A percentile compares a stretch with the other conserved stretches of the same genome.
phyloP scores from a whole-genome alignment of 1,284 basidiomycete species.

The Pterulicium gracile region DNA sequence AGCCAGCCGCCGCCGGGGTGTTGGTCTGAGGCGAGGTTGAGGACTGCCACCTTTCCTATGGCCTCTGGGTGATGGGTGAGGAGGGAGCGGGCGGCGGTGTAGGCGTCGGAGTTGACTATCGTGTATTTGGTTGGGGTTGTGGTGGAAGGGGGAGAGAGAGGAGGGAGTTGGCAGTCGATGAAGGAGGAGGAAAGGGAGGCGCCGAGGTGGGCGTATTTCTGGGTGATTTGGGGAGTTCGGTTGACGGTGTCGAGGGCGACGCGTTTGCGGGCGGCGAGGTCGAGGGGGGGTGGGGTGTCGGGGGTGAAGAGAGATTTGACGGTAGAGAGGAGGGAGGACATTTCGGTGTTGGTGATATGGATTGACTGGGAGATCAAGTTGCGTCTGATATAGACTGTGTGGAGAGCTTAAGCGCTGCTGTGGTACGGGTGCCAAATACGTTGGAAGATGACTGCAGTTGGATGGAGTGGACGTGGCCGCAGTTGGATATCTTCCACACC shows the following conservation, averaged over 20 bases:
- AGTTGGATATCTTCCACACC: no score
- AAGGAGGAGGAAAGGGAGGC: neutral
- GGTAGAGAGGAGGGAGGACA: no score
- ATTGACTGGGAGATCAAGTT: no score
- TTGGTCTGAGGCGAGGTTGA: conserved; percentile 17
- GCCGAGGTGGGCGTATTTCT: neutral
- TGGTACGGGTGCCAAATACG: no score
- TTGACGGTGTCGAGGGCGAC: neutral
- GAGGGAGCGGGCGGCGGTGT: neutral
- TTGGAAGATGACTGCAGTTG: no score
- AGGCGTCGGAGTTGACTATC: conserved; percentile 3
- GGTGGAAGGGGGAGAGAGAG: neutral
- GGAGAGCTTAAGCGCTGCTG: no score
- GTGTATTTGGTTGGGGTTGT: neutral
- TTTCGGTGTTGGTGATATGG: no score
- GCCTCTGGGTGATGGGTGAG: neutral
- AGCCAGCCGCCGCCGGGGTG: conserved; percentile 16
- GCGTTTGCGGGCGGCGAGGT: neutral
- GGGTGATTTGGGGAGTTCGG: neutral
- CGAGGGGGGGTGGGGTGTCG: neutral
- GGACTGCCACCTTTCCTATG: conserved; percentile 13
- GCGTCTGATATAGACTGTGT: no score
- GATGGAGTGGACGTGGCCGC: no score
- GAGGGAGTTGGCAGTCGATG: neutral
- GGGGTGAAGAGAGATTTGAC: neutral